Percentiles rank a stretch among this genome's conserved stretches.
These are phyloP conservation scores for Oryza meyeriana DNA, from an alignment of 176 grass and related monocot genomes.

Conservation along the genomic window DNA sequence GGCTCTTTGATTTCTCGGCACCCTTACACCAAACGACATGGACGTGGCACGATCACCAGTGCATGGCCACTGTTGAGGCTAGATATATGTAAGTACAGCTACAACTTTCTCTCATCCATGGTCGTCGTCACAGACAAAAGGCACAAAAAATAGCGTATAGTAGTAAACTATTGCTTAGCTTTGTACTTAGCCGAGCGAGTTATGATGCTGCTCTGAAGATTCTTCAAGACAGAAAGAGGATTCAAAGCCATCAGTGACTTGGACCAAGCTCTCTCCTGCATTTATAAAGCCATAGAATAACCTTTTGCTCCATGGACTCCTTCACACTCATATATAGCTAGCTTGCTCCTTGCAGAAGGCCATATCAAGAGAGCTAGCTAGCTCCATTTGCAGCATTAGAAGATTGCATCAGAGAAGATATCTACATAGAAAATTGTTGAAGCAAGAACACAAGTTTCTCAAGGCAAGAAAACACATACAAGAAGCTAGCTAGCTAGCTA, in stretches of 20 bases:
- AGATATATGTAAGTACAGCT: background rate
- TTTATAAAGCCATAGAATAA: background rate
- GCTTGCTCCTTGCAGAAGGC: background rate
- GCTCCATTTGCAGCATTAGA: background rate
- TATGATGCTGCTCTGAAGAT: conserved; percentile 16
- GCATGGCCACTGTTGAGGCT: conserved; percentile 6
- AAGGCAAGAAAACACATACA: too few species aligned
- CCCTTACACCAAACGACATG: background rate
- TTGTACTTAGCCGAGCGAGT: background rate
- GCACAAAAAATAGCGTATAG: background rate
- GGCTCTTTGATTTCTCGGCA: conserved; percentile 18
- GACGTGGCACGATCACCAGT: background rate
- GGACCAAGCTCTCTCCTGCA: conserved; percentile 23
- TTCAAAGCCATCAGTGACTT: conserved; percentile 54
- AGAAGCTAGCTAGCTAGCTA: background rate
- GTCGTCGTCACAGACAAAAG: background rate
- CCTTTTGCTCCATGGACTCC: background rate
- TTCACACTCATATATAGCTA: background rate
- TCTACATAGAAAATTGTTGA: background rate
- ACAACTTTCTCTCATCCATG: too few species aligned
- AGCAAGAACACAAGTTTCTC: background rate
- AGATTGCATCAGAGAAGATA: conserved; percentile 15
- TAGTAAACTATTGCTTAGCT: background rate
- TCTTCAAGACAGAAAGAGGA: conserved; percentile 29
- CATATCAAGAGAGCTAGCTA: background rate